Evolutionary conservation across 495 filamentous ascomycete genomes (phyloP), one percentile per base, ranked within the genome.

Genomic region (Hyphodiscus hymeniophilus): DNA sequence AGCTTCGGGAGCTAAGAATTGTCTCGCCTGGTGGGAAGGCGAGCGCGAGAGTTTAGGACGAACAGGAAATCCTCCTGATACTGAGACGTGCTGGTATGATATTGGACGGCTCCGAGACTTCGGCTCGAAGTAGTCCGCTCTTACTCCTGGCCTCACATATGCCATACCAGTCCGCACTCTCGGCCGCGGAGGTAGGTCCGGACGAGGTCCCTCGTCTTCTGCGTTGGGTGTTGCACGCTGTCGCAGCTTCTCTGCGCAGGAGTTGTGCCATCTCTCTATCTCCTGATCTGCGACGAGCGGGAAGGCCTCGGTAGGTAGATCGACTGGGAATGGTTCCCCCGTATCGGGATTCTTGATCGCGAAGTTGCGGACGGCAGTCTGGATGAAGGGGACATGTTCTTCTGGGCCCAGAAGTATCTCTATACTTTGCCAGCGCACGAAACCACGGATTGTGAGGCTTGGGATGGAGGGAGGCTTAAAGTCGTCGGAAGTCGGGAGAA

Each of bases 381-480:
- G 89, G 7, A 98, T 60, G 54, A 87, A 90, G 1, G 79, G 79
- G 1, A 84, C 84, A 67, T 97, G 91, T 57, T 91, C 86, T 51
- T 88, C 82, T 2, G 94, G 92, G 44, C 83, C 86, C 11, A 97
- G 75, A 24, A 97, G 72, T 23, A 94, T 67, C 66, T 97, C 89
- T 13, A 98, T 89, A 2, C 86, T 85, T 71, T 96, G 87, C 90
- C 91, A 98, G 58, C 83, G 80, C 33, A 91, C 82, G 61, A 95
- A 98, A 20, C 92, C 92, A 52, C 76, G 78, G 0, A 74, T 70
- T 32, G 89, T 89, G 46, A 98, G 68, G 12, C 88, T 85, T 8
- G 92, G 92, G 31, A 95, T 73, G 1, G 76, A 78, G 0, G 92
- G 92, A 10, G 81, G 66, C 2, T 75, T 72, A 58, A 83, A 95